A percentile compares a stretch with the other conserved stretches of the same genome.
These are phyloP conservation scores for Rhodotorula sp. DNA, from an alignment of 1,284 basidiomycete species.

Conservation along the genomic window DNA sequence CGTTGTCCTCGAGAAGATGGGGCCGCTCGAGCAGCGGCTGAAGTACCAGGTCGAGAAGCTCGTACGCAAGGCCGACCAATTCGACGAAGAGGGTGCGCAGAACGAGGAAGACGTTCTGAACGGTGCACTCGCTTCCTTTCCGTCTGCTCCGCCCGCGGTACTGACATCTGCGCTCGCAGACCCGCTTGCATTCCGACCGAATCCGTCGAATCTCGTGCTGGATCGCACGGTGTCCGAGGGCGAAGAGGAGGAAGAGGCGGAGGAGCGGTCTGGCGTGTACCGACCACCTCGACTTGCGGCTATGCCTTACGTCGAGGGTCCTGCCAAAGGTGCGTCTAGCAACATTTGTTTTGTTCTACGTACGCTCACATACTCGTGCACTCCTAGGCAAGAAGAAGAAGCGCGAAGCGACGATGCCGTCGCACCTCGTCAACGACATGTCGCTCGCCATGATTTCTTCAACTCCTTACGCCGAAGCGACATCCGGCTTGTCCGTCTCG, in stretches of 20 bases:
- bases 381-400: slow-evolving; percentile 53
- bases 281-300: slow-evolving; percentile 89
- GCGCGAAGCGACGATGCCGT: slow-evolving; percentile 27
- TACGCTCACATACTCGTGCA: neutral
- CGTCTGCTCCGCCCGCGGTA: slow-evolving; percentile 2
- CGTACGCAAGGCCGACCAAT: slow-evolving; percentile 64
- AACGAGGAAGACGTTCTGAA: slow-evolving; percentile 60
- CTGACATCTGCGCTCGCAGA: slow-evolving; percentile 56
- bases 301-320: slow-evolving; percentile 76
- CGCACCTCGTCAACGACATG: slow-evolving; percentile 42
- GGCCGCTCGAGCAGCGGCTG: slow-evolving; percentile 77
- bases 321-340: slow-evolving; percentile 49
- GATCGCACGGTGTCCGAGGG: slow-evolving; percentile 45
- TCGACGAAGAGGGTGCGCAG: slow-evolving; percentile 55
- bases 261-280: slow-evolving; percentile 65
- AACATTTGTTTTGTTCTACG: neutral
- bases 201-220: slow-evolving; percentile 56
- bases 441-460: slow-evolving; percentile 59
- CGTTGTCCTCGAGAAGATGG: slow-evolving; percentile 74
- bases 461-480: slow-evolving; percentile 67
- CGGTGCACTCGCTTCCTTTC: slow-evolving; percentile 55
- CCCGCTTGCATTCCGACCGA: slow-evolving; percentile 85
- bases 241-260: slow-evolving; percentile 47
- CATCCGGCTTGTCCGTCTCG: slow-evolving; percentile 65
- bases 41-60: slow-evolving; percentile 95